Evolutionary conservation across 148 eudicot genomes (phyloP).

Genomic region (Vaccinium vitisidaea): DNA sequence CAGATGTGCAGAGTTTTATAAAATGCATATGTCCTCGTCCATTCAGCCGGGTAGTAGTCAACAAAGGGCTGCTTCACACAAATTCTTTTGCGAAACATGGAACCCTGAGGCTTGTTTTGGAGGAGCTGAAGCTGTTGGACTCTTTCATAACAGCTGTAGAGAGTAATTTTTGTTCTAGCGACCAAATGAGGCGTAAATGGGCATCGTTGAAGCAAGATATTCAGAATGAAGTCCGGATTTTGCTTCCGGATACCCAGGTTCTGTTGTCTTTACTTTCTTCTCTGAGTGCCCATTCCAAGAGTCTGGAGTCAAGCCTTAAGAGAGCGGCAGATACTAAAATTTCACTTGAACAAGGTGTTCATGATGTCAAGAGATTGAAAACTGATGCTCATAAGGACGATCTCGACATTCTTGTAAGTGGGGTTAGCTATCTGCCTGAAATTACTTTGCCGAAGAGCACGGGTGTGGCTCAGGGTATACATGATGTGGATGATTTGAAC

Average conservation of each 20-base stretch:
- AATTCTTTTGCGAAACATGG: conserved; percentile 75
- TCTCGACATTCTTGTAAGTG: conserved; percentile 75
- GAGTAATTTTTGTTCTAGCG: conserved; percentile 12
- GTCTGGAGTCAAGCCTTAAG: conserved; percentile 36
- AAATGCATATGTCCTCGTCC: conserved; percentile 81
- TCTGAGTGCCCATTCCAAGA: conserved; percentile 44
- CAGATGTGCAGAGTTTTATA: conserved; percentile 60
- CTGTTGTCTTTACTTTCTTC: conserved; percentile 69
- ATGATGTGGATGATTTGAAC: conserved; percentile 22
- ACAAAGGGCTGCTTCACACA: conserved; percentile 82
- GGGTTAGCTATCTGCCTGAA: conserved; percentile 39
- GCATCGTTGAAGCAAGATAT: conserved; percentile 61
- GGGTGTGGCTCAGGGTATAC: conserved; percentile 23
- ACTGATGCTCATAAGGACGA: conserved; percentile 35
- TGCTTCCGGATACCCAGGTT: conserved; percentile 92
- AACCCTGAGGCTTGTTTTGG: conserved; percentile 73
- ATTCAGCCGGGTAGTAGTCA: conserved; percentile 57
- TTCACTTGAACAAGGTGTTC: conserved; percentile 22
- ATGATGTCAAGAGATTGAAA: conserved; percentile 48
- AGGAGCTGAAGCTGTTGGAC: conserved; percentile 59
- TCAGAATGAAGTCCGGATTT: conserved; percentile 60
- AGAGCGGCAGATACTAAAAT: conserved; percentile 45
- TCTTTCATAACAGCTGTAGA: conserved; percentile 52
- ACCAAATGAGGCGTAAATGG: conserved; percentile 31
- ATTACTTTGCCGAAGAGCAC: conserved; percentile 28